Evolutionary conservation across 2,329 filamentous ascomycete species (phyloP).

Genomic region (Aspergillus latus): DNA sequence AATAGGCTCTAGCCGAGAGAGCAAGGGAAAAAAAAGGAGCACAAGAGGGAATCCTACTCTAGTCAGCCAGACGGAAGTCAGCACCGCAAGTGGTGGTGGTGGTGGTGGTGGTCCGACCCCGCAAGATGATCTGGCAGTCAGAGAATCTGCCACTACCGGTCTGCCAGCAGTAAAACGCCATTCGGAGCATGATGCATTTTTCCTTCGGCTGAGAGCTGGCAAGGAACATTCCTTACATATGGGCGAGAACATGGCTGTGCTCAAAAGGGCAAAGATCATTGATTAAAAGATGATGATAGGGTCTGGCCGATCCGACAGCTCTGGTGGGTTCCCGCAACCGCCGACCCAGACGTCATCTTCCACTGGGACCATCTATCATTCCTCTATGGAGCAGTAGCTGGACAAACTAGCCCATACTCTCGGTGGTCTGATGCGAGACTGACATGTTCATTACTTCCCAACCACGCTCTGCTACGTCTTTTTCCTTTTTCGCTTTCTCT

Average conservation of each 20-base stretch:
- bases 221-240: neutral
- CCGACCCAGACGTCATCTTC: slow-evolving; percentile 1
- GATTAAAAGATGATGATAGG: neutral
- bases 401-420: neutral
- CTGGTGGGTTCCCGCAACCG: slow-evolving; percentile 1
- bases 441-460: neutral
- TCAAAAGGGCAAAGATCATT: slow-evolving; percentile 1
- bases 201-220: neutral
- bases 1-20: neutral
- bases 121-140: slow-evolving; percentile 6
- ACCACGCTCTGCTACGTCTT: neutral
- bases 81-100: neutral
- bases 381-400: neutral
- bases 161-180: no score
- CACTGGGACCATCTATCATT: neutral
- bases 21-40: neutral
- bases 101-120: slow-evolving; percentile 1
- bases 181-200: neutral
- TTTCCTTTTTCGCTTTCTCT: no score
- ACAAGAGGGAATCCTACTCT: neutral
- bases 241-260: neutral
- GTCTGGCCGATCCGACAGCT: neutral
- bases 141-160: neutral
- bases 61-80: slow-evolving; percentile 9
- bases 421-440: neutral